Conservation (phyloP, 192 early-diverging fungal species). For the Podila horticola region DNA sequence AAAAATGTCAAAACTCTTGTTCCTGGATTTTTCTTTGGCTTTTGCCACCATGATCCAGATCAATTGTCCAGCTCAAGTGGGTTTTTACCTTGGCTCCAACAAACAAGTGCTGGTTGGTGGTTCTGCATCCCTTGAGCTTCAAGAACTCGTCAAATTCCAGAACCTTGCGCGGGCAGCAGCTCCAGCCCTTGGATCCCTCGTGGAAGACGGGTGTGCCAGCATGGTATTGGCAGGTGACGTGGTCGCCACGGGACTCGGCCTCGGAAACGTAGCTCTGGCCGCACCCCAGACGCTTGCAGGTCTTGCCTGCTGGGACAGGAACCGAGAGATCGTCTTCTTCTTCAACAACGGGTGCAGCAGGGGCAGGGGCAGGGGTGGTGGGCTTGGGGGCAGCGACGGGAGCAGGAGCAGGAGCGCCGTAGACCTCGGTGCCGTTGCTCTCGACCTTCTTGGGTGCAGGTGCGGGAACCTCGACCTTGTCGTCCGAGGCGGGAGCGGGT, state of each 20-base stretch:
- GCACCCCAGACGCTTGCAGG: conserved; percentile 90
- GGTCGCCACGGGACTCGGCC: conserved; percentile 60
- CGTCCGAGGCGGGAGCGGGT: conserved; percentile 28
- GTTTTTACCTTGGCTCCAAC: conserved; percentile 61
- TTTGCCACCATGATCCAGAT: neutral
- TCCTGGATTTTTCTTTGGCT: neutral
- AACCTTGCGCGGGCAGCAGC: conserved; percentile 94
- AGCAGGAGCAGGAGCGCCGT: conserved; percentile 36
- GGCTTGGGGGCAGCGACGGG: conserved; percentile 33
- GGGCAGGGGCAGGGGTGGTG: conserved; percentile 25
- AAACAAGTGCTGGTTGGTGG: conserved; percentile 91
- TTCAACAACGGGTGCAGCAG: conserved; percentile 64
- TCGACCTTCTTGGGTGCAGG: conserved; percentile 1
- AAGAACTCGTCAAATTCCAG: conserved; percentile 99
- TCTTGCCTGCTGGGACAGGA: conserved; percentile 73
- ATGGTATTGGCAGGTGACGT: conserved; percentile 85
- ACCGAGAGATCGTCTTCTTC: conserved; percentile 83
- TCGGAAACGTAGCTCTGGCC: conserved; percentile 70
- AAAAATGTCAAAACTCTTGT: neutral
- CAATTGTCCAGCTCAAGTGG: neutral
- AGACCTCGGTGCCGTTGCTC: conserved; percentile 49
- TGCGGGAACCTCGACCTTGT: conserved; percentile 28
- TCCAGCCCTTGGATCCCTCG: conserved; percentile 98
- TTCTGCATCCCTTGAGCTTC: conserved; percentile 91
- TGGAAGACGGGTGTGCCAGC: conserved; percentile 93